Evolutionary conservation across 257 asterid genomes (phyloP).

Genomic region (Ophiorrhiza pumila): DNA sequence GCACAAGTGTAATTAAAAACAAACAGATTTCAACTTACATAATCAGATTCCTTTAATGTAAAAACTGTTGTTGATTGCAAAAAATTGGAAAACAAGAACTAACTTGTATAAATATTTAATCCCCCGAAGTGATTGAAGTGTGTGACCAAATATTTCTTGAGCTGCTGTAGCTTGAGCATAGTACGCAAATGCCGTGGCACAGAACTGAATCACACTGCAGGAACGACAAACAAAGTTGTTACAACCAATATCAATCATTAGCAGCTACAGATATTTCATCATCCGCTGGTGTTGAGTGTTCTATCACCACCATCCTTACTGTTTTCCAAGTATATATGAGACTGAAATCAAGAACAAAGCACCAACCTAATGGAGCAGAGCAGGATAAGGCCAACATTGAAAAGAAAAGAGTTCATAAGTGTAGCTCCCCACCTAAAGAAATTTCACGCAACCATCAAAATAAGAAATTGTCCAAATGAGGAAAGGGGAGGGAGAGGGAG

Average conservation of each 20-base stretch:
- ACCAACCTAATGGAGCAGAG: conserved; percentile 86
- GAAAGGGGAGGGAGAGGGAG: conserved; percentile 4
- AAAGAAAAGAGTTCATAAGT: conserved; percentile 88
- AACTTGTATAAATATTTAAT: conserved; percentile 94
- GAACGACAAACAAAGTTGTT: conserved; percentile 12
- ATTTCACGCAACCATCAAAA: conserved; percentile 15
- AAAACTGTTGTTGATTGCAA: neutral
- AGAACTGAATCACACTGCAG: conserved; percentile 97
- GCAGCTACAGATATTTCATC: neutral
- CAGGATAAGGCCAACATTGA: conserved; percentile 89
- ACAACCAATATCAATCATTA: neutral
- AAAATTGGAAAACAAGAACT: conserved; percentile 22
- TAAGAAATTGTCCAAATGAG: conserved; percentile 14
- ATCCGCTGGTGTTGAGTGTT: neutral
- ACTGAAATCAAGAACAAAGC: conserved; percentile 18
- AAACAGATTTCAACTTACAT: conserved; percentile 5
- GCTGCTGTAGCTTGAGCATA: conserved; percentile 99
- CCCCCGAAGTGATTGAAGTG: conserved; percentile 95
- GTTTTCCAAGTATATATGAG: conserved; percentile 7
- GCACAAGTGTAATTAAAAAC: conserved; percentile 12
- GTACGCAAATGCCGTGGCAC: conserved; percentile 94
- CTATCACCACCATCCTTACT: neutral
- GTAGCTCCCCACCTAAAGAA: conserved; percentile 89
- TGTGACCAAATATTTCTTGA: conserved; percentile 99
- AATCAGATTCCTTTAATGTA: neutral